Conservation (phyloP, 2,329 filamentous ascomycete species). For the Aureobasidium melanogenum region DNA sequence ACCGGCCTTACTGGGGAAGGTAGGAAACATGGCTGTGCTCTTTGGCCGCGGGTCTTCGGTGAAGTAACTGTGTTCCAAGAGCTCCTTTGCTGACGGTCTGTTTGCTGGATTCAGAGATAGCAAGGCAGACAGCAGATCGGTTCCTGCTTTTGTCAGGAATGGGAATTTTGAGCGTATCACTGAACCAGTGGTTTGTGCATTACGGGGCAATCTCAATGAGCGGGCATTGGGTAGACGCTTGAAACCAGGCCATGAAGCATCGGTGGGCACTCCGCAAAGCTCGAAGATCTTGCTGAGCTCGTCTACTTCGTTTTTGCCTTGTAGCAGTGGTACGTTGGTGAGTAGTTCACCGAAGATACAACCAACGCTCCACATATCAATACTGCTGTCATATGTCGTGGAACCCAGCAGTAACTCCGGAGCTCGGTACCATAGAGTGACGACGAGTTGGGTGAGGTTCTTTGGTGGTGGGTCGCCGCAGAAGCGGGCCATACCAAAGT, state of each 20-base stretch:
- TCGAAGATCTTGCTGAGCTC: slow-evolving; percentile 81
- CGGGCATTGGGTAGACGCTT: slow-evolving; percentile 79
- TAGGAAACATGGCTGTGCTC: slow-evolving; percentile 86
- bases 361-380: slow-evolving; percentile 95
- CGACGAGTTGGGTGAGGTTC: slow-evolving; percentile 82
- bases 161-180: slow-evolving; percentile 72
- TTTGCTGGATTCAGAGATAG: slow-evolving; percentile 64
- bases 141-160: slow-evolving; percentile 66
- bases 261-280: slow-evolving; percentile 76
- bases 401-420: slow-evolving; percentile 84
- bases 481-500: slow-evolving; percentile 96
- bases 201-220: slow-evolving; percentile 54
- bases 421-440: slow-evolving; percentile 93
- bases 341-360: slow-evolving; percentile 94
- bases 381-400: slow-evolving; percentile 60
- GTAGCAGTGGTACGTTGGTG: slow-evolving; percentile 70
- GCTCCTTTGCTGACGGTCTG: slow-evolving; percentile 62
- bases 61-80: slow-evolving; percentile 79
- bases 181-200: slow-evolving; percentile 37
- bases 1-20: slow-evolving; percentile 89
- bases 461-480: slow-evolving; percentile 65
- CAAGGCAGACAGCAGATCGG: slow-evolving; percentile 58
- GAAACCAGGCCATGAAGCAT: slow-evolving; percentile 78
- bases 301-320: slow-evolving; percentile 87
- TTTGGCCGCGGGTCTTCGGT: slow-evolving; percentile 83